These are phyloP conservation scores for Adansonia digitata DNA, from an alignment of 345 rosid genomes.

Conservation along the genomic window DNA sequence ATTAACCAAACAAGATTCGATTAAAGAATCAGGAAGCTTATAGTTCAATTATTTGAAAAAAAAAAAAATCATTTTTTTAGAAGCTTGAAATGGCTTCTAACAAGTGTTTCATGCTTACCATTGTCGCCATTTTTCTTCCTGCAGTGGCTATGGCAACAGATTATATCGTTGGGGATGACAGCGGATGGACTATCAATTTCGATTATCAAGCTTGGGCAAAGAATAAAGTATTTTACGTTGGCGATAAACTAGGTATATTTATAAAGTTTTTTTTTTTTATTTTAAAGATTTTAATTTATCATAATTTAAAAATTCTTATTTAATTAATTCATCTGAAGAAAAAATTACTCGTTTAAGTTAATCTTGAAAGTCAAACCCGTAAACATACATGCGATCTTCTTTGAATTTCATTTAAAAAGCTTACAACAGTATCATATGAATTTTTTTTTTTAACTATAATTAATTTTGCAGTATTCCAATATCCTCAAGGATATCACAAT, in stretches of 20 bases:
- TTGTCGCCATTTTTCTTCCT: slow-evolving; percentile 23
- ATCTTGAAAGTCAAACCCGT: too few relatives aligned
- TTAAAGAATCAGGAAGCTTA: background rate
- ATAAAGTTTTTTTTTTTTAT: background rate
- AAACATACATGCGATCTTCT: too few relatives aligned
- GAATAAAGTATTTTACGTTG: slow-evolving; percentile 25
- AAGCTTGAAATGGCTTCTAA: slow-evolving; percentile 25
- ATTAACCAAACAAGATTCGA: background rate
- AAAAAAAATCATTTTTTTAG: background rate
- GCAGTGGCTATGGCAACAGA: slow-evolving; percentile 24
- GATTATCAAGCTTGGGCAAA: slow-evolving; percentile 32
- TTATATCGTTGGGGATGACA: slow-evolving; percentile 24
- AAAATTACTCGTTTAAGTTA: too few relatives aligned
- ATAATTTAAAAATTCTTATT: too few relatives aligned
- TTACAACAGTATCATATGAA: background rate
- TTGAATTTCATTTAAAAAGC: background rate
- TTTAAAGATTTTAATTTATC: too few relatives aligned
- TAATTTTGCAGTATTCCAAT: slow-evolving; percentile 31
- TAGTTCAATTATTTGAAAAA: background rate
- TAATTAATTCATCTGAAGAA: too few relatives aligned
- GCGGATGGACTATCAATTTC: slow-evolving; percentile 23
- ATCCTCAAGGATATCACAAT: slow-evolving; percentile 21
- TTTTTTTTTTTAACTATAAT: background rate
- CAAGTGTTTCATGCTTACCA: slow-evolving; percentile 9
- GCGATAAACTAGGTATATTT: slow-evolving; percentile 29